Base-by-base conservation (phyloP, 164 flowering plant species). In the Annona cherimola region DNA sequence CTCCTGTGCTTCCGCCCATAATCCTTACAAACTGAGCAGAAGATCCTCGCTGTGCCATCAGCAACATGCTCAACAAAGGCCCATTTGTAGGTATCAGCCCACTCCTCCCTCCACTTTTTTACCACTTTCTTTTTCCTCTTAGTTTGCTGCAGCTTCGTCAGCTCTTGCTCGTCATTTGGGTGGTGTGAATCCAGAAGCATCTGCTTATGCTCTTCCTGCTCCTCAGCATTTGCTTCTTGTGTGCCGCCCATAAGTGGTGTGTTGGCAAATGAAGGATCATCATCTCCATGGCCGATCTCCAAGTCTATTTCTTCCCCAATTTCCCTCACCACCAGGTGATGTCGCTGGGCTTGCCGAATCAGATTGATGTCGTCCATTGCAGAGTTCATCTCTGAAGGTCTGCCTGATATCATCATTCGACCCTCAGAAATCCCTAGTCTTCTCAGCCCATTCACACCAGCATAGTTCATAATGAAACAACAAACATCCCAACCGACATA, bases 21-120 rank as follows among this genome's bases (percentile, higher is more conserved):
- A 69, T 93, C 98, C 75, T 87, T 83, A 71, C 98, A 96, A 19
- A 93, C 88, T 67, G 98, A 93, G 74, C 99, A 96, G 69, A 96
- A 96, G 74, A 96, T 96, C 80, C 99, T 90, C 0, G 99, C 86
- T 2, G 97, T 91, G 42, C 93, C 99, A 59, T 96, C 99, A 76
- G 87, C 87, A 65, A 92, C 82, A 26, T 50, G 43, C 84, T 94
- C 97, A 54, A 93, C 97, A 81, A 86, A 93, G 19, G 98, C 98
- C 99, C 99, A 96, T 72, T 92, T 93, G 77, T 96, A 96, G 1
- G 97, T 93, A 79, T 96, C 99, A 19, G 99, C 99, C 99, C 99
- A 96, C 78, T 96, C 98, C 83, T 96, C 98, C 82, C 99, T 89
- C 99, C 99, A 96, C 78, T 96, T 84, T 79, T 96, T 96, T 45